These are phyloP conservation scores for Penicillium sp. DNA, from an alignment of 2,329 filamentous ascomycete species.

Conservation along the genomic window DNA sequence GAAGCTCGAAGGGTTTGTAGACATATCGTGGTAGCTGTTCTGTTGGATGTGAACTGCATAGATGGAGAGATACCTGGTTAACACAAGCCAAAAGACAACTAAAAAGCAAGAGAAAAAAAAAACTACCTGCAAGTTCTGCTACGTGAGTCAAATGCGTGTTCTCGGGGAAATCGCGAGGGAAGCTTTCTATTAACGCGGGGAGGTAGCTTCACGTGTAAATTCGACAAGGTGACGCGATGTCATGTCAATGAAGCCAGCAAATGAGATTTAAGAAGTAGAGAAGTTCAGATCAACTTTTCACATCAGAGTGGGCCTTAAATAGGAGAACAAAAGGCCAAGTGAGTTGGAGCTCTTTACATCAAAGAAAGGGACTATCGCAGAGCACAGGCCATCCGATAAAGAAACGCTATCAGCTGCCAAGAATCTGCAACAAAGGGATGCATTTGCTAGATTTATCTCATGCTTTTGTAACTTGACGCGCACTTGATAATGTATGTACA, in stretches of 20 bases:
- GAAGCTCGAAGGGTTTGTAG: not conserved
- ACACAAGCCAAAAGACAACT: not conserved
- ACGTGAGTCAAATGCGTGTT: not conserved
- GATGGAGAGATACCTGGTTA: not conserved
- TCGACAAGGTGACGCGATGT: not conserved
- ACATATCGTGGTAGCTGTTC: not conserved
- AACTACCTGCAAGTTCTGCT: not conserved
- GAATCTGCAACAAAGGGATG: not conserved
- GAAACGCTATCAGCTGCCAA: not conserved
- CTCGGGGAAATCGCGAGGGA: not conserved
- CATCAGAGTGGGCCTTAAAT: not conserved
- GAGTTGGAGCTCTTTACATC: not conserved
- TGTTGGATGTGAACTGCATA: not conserved
- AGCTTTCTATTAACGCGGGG: not conserved
- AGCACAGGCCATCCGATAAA: conserved; percentile 4
- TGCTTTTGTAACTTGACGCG: not conserved
- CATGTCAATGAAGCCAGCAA: not conserved
- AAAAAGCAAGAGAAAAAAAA: not conserved
- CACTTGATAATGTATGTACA: not conserved
- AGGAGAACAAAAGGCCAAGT: no score
- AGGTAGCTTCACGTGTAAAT: not conserved
- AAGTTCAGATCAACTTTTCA: not conserved
- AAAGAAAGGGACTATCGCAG: not conserved
- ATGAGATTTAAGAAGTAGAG: not conserved
- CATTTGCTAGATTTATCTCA: not conserved